These are phyloP conservation scores for Tolypocladium inflatum DNA, from an alignment of 2,329 filamentous ascomycete species.

Conservation along the genomic window DNA sequence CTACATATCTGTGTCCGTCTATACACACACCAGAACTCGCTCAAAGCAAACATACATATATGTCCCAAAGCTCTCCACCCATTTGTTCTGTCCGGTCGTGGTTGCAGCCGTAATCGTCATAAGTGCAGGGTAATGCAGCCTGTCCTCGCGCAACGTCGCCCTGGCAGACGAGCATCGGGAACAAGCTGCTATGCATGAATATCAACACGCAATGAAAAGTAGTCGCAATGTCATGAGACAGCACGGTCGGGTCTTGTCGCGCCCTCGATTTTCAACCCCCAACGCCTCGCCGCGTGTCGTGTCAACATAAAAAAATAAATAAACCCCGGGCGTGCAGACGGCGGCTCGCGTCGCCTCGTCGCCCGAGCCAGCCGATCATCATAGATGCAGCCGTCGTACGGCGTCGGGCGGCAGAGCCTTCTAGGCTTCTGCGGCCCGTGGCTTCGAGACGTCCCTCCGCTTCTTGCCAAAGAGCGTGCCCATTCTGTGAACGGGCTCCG, in stretches of 20 bases:
- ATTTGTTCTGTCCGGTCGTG: neutral
- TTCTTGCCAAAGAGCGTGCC: conserved; percentile 36
- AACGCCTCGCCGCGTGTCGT: neutral
- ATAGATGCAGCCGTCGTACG: neutral
- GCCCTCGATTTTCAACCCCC: neutral
- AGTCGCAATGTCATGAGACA: conserved; percentile 1
- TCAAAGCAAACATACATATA: neutral
- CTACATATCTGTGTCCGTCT: conserved; percentile 1
- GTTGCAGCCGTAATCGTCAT: conserved; percentile 10
- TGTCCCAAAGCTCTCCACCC: conserved; percentile 1
- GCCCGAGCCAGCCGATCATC: neutral
- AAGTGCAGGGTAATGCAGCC: neutral
- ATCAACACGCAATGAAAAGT: conserved; percentile 1
- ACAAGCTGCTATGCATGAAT: neutral
- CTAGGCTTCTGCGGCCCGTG: conserved; percentile 7
- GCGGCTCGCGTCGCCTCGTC: neutral
- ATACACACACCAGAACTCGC: conserved; percentile 1
- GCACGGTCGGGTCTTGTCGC: neutral
- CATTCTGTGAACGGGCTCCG: conserved; percentile 24
- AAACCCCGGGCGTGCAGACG: neutral
- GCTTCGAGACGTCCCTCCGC: conserved; percentile 19
- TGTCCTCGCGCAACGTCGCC: neutral
- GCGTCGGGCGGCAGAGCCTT: neutral
- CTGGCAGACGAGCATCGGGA: neutral
- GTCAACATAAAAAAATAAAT: neutral